Percentiles rank a stretch among this genome's conserved stretches.
Evolutionary conservation across 345 rosid species (phyloP).

Genomic region (Cochlearia excelsa): DNA sequence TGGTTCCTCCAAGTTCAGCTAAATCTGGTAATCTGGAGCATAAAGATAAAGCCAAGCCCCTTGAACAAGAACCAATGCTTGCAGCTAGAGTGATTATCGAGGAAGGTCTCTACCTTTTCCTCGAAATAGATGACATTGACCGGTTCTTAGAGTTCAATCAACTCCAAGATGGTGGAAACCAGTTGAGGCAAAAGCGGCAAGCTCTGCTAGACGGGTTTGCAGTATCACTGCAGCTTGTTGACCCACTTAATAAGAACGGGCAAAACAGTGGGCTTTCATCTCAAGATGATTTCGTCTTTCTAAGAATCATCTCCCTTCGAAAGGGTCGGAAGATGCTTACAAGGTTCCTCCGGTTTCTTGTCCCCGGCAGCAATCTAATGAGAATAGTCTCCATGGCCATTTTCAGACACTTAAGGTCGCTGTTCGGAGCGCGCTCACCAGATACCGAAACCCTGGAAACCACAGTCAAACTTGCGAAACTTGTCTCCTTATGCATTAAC

Average conservation of each 20-base stretch:
- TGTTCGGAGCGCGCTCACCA: conserved; percentile 66
- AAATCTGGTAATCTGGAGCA: conserved; percentile 48
- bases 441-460: conserved; percentile 58
- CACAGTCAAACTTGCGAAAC: conserved; percentile 57
- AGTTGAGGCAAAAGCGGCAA: conserved; percentile 64
- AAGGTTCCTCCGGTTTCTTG: conserved; percentile 76
- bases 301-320: conserved; percentile 64
- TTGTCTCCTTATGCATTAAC: conserved; percentile 49
- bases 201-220: conserved; percentile 74
- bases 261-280: conserved; percentile 47
- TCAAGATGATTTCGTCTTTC: conserved; percentile 70
- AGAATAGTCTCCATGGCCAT: conserved; percentile 85
- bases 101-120: conserved; percentile 83
- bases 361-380: conserved; percentile 61
- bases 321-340: conserved; percentile 86
- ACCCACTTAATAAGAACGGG: conserved; percentile 70
- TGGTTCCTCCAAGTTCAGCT: conserved; percentile 63
- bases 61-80: conserved; percentile 94
- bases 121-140: conserved; percentile 88
- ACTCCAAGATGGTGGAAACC: conserved; percentile 70
- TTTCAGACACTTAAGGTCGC: conserved; percentile 75
- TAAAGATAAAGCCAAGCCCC: conserved; percentile 64
- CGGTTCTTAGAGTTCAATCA: conserved; percentile 77
- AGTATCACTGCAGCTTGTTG: conserved; percentile 76
- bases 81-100: conserved; percentile 91